phyloP scores from a whole-genome alignment of 805 yeast species.

The Pichia gijzeniarum region DNA sequence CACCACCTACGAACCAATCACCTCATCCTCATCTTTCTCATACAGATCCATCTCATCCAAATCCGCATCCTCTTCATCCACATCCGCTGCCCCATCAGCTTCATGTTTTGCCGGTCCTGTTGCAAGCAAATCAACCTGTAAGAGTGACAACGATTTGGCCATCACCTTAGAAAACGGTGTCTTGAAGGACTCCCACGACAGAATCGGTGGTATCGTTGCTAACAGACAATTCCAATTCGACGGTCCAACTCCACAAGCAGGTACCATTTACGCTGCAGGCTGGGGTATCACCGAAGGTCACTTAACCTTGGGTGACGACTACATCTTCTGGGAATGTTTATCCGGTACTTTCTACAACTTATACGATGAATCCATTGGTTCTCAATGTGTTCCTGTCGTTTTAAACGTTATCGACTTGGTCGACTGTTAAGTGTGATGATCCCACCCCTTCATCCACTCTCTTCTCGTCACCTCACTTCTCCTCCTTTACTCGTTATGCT shows the following conservation, averaged over 20 bases:
- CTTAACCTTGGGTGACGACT: conserved; percentile 44
- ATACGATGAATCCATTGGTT: conserved; percentile 43
- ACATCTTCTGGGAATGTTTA: conserved; percentile 46
- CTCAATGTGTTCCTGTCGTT: conserved; percentile 42
- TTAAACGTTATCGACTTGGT: conserved; percentile 39
- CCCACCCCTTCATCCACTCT: neutral
- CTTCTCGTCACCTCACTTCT: neutral
- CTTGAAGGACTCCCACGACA: conserved; percentile 40
- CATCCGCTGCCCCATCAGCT: conserved; percentile 16
- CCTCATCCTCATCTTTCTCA: conserved; percentile 32
- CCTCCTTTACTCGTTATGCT: neutral
- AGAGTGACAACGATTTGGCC: conserved; percentile 34
- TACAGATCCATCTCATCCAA: conserved; percentile 14
- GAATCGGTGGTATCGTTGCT: conserved; percentile 55
- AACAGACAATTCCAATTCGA: conserved; percentile 62
- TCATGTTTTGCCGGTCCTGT: conserved; percentile 24
- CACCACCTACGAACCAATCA: conserved; percentile 34
- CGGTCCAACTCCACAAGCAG: conserved; percentile 61
- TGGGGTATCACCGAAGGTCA: conserved; percentile 43
- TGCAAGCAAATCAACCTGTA: conserved; percentile 29
- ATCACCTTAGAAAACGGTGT: conserved; percentile 37
- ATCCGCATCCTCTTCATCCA: conserved; percentile 17
- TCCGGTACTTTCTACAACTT: conserved; percentile 55
- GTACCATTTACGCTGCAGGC: conserved; percentile 47
- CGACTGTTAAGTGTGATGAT: conserved; percentile 20